Base-by-base conservation (phyloP, 257 asterid species). In the Salvia splendens region DNA sequence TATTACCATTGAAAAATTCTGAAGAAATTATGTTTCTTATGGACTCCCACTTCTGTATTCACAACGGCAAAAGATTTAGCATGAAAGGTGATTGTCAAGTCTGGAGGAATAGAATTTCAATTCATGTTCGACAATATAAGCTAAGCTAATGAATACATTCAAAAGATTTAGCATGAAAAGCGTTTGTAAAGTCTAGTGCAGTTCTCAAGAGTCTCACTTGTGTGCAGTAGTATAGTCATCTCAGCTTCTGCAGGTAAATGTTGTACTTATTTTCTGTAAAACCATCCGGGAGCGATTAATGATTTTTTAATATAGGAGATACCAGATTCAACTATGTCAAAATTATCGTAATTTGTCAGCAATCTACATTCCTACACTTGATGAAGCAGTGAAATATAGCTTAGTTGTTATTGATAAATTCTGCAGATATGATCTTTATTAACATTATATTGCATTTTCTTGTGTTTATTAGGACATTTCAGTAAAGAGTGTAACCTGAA, bases 21-120 rank as follows among this genome's bases (percentile, higher is more conserved):
- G 30, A 2, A 24, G 24, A 24, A 52, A 15, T 43, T 6, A 54
- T 35, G 14, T 64, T 75, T 49, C 36, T 52, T 46, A 30, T 59
- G 46, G 70, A 61, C 43, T 55, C 58, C 47, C 53, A 43, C 64
- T 45, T 28, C 49, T 28, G 53, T 11, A n/a, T 69, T 57, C 57
- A 57, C 15, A n/a, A 43, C 11, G 59, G 30, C 30, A 24, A 24
- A 24, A 24, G 30, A 24, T 24, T 24, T 1, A 24, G 30, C 30
- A 24, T 24, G 30, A 24, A 24, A 50, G 33, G 64, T 62, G 49
- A 43, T 63, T 58, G 3, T 15, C 49, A 24, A 57, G 17, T 40
- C 16, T n/a, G 28, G 52, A 48, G 16, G 9, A 68, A 12, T n/a
- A 12, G 45, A 49, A 17, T 48, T 48, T 57, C 61, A 16, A 46